Conservation (phyloP, 495 filamentous ascomycete genomes). For the Hyaloscypha bicolor region DNA sequence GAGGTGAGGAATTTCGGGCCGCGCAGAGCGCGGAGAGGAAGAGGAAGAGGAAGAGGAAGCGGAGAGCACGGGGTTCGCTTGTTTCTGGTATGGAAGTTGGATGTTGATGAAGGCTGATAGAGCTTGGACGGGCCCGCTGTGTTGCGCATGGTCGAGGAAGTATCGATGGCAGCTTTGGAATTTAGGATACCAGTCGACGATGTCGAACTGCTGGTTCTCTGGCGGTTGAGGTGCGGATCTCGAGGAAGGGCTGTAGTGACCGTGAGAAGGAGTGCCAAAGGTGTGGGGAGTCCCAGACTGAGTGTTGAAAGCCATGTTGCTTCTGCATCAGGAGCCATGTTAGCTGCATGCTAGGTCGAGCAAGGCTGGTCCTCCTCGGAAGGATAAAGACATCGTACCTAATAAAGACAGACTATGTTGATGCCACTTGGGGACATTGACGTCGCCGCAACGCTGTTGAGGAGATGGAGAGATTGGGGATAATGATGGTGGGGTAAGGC, state of each 20-base stretch:
- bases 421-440: not conserved
- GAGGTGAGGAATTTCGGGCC: slow-evolving; percentile 32
- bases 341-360: not conserved
- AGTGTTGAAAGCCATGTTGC: slow-evolving; percentile 26
- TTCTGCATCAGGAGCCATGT: not conserved
- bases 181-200: slow-evolving; percentile 90
- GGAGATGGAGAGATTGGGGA: not conserved
- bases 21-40: slow-evolving; percentile 27
- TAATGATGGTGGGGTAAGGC: not conserved
- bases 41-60: slow-evolving; percentile 13
- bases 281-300: slow-evolving; percentile 11
- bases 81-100: slow-evolving; percentile 68
- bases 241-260: slow-evolving; percentile 17
- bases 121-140: slow-evolving; percentile 79
- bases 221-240: slow-evolving; percentile 1
- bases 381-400: not conserved
- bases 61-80: slow-evolving; percentile 36
- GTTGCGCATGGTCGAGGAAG: slow-evolving; percentile 92
- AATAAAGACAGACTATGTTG: not conserved
- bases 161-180: slow-evolving; percentile 92
- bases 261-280: slow-evolving; percentile 4
- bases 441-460: not conserved
- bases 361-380: not conserved
- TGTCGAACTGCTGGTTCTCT: slow-evolving; percentile 60
- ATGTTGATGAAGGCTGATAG: slow-evolving; percentile 92